Evolutionary conservation across 345 rosid genomes (phyloP).

Genomic region (Eucalyptus erythrocorys): DNA sequence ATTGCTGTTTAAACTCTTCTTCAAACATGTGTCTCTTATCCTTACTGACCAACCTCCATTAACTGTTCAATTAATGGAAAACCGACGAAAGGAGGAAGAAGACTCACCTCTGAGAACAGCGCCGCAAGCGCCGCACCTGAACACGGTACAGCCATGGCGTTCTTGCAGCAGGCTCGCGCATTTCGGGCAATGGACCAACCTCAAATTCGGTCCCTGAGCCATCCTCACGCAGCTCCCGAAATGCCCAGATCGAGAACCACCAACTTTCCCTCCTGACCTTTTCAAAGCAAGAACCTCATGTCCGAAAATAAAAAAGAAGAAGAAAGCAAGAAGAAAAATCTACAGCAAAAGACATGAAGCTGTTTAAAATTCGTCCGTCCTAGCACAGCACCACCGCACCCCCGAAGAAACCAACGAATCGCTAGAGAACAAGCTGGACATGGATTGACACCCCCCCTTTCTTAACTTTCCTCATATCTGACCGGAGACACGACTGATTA

Average conservation of each 20-base stretch:
- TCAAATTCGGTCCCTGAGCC: background rate
- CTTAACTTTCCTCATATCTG: background rate
- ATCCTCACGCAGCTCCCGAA: background rate
- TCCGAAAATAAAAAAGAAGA: background rate
- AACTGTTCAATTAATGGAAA: background rate
- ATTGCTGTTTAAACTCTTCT: background rate
- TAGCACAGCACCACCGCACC: background rate
- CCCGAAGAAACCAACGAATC: background rate
- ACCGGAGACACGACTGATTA: background rate
- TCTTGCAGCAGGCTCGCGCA: slow-evolving; percentile 21
- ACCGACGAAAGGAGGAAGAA: background rate
- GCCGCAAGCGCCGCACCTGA: slow-evolving; percentile 22
- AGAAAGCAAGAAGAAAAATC: background rate
- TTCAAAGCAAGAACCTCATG: background rate
- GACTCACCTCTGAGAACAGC: slow-evolving; percentile 18
- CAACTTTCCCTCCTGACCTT: background rate
- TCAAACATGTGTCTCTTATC: background rate
- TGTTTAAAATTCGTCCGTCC: background rate
- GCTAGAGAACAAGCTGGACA: background rate
- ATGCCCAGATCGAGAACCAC: background rate
- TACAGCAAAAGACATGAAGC: background rate
- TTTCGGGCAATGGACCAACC: slow-evolving; percentile 8
- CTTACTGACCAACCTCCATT: background rate
- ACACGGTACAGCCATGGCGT: slow-evolving; percentile 6
- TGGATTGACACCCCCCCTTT: background rate